Base-by-base conservation (phyloP, 108 stramenopile genomes). In the Conticribra weissflogii region DNA sequence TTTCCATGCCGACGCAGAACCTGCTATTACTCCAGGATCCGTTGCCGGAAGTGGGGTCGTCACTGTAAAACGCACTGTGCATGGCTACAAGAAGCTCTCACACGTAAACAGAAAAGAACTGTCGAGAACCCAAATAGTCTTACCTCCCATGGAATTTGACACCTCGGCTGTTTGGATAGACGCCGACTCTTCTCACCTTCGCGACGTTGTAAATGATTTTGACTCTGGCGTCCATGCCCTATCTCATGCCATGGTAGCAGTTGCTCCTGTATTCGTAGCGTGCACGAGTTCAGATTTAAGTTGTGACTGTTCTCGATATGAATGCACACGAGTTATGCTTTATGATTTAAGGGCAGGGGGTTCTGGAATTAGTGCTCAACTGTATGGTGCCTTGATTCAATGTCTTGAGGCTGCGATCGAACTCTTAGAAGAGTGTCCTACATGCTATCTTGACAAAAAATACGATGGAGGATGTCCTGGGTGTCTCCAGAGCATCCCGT, bases 121-220 rank as follows among this genome's bases (percentile, higher is more conserved):
- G 23, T 84, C 85, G 36, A 66, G 93, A 47, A 81, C 85, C n/a
- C 88, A 90, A 48, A 78, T 97, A 14, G 72, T 86, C 0, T 60
- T 99, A 16, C 98, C 98, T 0, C 81, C 93, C 8, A 87, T 98
- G 83, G 93, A 96, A 81, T 99, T 83, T 62, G 96, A 93, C 46
- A 98, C 94, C 5, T 81, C 82, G 59, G 98, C 91, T 3, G 55
- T 95, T 22, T 99, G 97, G 97, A 57, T 97, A 41, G 98, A 99
- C 71, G 71, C 93, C 21, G 87, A 89, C 55, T 84, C 90, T 8
- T 28, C 61, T n/a, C 62, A 56, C 33, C 63, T 94, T 3, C 52
- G 54, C 33, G 78, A 63, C 21, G 54, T 83, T 14, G 59, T 91
- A 23, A 27, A 31, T 3, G 59, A 74, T 47, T 94, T 79, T 67